A percentile compares a stretch with the other conserved stretches of the same genome.
These are phyloP conservation scores for Mycena rebaudengoi DNA, from an alignment of 768 basidiomycete genomes.

Conservation along the genomic window DNA sequence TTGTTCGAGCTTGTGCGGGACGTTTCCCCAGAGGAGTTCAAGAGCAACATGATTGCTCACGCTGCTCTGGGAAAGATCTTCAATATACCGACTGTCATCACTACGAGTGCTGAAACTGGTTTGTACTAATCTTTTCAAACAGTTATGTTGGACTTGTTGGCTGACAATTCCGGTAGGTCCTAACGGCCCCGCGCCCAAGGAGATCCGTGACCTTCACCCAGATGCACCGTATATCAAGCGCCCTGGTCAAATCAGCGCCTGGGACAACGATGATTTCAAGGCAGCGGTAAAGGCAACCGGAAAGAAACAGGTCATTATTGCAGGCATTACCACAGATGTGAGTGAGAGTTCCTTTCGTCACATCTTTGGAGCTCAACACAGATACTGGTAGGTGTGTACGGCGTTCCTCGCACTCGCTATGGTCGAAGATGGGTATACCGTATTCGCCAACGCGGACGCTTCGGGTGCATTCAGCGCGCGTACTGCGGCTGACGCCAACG, in stretches of 20 bases:
- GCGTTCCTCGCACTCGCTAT: slow-evolving; percentile 58
- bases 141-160: neutral
- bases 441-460: slow-evolving; percentile 58
- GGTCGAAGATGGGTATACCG: slow-evolving; percentile 53
- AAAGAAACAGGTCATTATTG: slow-evolving; percentile 58
- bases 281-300: slow-evolving; percentile 56
- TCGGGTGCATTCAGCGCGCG: slow-evolving; percentile 50
- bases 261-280: slow-evolving; percentile 59
- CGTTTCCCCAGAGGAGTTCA: slow-evolving; percentile 45
- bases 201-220: slow-evolving; percentile 55
- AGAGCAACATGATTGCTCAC: slow-evolving; percentile 57
- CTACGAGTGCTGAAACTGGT: slow-evolving; percentile 56
- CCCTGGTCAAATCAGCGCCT: slow-evolving; percentile 58
- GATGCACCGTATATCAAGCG: slow-evolving; percentile 55
- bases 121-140: neutral
- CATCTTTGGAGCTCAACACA: neutral
- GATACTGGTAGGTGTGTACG: slow-evolving; percentile 51
- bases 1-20: slow-evolving; percentile 57
- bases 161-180: slow-evolving; percentile 43
- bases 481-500: slow-evolving; percentile 55
- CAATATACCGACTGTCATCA: slow-evolving; percentile 54
- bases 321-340: slow-evolving; percentile 61
- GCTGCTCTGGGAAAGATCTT: slow-evolving; percentile 55
- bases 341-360: slow-evolving; percentile 23
- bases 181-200: slow-evolving; percentile 56